Evolutionary conservation across 768 basidiomycete species (phyloP).

Genomic region (Boletus rubropictus): DNA sequence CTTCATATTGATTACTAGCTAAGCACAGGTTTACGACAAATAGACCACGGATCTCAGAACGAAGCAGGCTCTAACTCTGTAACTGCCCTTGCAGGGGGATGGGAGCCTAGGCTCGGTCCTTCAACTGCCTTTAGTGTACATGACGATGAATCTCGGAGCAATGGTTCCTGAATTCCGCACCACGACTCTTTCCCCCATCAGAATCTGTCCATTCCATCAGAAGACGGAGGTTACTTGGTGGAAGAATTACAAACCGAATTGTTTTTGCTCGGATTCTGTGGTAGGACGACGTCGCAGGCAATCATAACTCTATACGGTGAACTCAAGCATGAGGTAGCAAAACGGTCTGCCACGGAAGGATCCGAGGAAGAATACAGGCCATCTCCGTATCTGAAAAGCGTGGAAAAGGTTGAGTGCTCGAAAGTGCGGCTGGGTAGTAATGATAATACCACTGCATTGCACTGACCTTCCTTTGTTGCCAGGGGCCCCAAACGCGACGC

Average conservation of each 20-base stretch:
- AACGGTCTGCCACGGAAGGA: slow-evolving; percentile 50
- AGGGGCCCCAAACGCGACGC: slow-evolving; percentile 50
- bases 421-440: slow-evolving; percentile 4
- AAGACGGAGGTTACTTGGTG: slow-evolving; percentile 16
- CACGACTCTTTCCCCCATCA: slow-evolving; percentile 47
- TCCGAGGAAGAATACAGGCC: slow-evolving; percentile 61
- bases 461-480: slow-evolving; percentile 52
- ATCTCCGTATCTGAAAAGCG: slow-evolving; percentile 44
- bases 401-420: slow-evolving; percentile 1
- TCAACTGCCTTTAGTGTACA: slow-evolving; percentile 44
- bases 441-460: background rate
- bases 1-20: slow-evolving; percentile 20
- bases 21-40: slow-evolving; percentile 20
- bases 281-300: slow-evolving; percentile 49
- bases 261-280: slow-evolving; percentile 25
- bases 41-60: slow-evolving; percentile 17
- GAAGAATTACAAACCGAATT: slow-evolving; percentile 23
- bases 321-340: slow-evolving; percentile 60
- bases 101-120: slow-evolving; percentile 14
- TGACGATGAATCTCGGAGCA: slow-evolving; percentile 51
- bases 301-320: slow-evolving; percentile 65
- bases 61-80: slow-evolving; percentile 20
- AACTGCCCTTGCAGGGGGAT: slow-evolving; percentile 15
- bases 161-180: slow-evolving; percentile 51
- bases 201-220: slow-evolving; percentile 34